Evolutionary conservation across 1,284 basidiomycete species (phyloP).

Genomic region (Blastosporella zonata): DNA sequence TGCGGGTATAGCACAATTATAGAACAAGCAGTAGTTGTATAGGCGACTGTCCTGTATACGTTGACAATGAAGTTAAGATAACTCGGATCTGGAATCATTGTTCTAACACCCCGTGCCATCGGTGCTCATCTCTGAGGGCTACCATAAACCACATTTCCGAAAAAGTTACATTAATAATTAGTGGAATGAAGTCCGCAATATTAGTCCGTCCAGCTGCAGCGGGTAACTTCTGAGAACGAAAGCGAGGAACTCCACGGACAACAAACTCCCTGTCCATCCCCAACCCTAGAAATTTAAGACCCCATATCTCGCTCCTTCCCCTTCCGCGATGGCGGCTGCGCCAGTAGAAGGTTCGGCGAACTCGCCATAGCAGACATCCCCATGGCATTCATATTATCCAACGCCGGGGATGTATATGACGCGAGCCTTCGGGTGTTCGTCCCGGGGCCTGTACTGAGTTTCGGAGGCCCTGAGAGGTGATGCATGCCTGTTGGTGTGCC

Average conservation of each 20-base stretch:
- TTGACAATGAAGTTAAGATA: too few relatives aligned
- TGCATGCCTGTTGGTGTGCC: conserved; percentile 40
- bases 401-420: conserved; percentile 37
- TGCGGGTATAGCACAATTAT: too few relatives aligned
- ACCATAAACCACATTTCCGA: too few relatives aligned
- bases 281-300: neutral
- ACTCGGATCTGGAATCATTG: too few relatives aligned
- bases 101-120: too few relatives aligned
- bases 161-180: neutral
- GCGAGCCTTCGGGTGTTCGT: conserved; percentile 41
- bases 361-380: conserved; percentile 38
- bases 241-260: neutral
- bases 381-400: neutral
- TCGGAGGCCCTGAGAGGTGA: conserved; percentile 25
- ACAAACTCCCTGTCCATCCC: neutral
- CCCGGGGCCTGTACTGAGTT: conserved; percentile 3
- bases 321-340: conserved; percentile 45
- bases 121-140: too few relatives aligned
- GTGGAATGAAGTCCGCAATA: too few relatives aligned
- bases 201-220: neutral
- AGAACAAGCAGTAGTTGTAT: too few relatives aligned
- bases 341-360: conserved; percentile 47
- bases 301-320: conserved; percentile 38
- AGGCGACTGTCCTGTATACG: too few relatives aligned
- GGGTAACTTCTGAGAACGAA: too few relatives aligned